Base-by-base conservation (phyloP, 768 basidiomycete genomes). In the Rhodosporidiobolus odoratus region DNA sequence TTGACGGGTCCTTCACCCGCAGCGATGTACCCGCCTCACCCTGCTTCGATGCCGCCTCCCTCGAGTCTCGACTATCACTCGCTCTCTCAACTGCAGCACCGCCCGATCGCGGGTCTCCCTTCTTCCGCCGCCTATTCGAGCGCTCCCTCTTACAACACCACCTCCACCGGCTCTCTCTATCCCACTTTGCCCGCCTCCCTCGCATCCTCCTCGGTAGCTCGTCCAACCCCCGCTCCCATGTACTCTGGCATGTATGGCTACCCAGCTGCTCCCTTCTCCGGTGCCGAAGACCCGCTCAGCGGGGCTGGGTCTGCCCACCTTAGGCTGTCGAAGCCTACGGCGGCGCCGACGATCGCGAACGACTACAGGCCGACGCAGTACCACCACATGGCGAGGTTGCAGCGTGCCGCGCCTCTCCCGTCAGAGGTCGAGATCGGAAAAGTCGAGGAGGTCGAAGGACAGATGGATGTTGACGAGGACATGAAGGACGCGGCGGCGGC, bases 301-400 rank as follows among this genome's bases (percentile, higher is more conserved):
- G 12, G 9, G 15, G 48, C 23, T 15, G 48, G 15, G 15, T 8
- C 9, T 8, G 48, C 9, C 48, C 8, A 30, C 56, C 47, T 65
- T 6, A 62, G 62, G 25, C 63, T 68, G 17, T 45, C 66, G 50
- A 68, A 68, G 56, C 23, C 73, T 25, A 32, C 63, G 2, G 10
- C 48, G 43, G 67, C 74, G 32, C 74, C 74, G 25, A 53, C 69
- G 25, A 57, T 74, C 69, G 21, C 63, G 21, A 54, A 61, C 53
- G 73, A 74, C 54, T 65, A 62, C 64, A 58, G 67, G 5, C 35
- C 64, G 48, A 70, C 73, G n/a, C 66, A 65, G 35, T 74, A 71
- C 57, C 66, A 65, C 34, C 64, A 68, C 56, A 57, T 74, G 56
- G 59, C 50, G 12, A 66, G 73, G 2, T 41, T 74, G 35, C 58